These are phyloP conservation scores for Trichoderma gamsii DNA, from an alignment of 495 filamentous ascomycete genomes.

Conservation along the genomic window DNA sequence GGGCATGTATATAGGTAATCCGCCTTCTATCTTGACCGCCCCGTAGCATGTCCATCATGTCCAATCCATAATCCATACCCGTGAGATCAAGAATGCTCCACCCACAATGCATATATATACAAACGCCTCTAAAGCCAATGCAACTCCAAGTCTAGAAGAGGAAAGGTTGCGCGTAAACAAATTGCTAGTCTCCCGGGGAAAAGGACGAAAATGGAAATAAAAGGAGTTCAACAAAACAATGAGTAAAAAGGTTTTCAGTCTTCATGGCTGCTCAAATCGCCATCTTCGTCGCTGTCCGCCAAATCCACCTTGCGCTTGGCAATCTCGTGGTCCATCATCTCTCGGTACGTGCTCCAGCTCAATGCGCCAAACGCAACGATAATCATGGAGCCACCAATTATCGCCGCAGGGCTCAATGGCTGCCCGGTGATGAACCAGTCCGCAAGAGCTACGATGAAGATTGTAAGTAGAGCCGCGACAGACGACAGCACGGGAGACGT, in stretches of 20 bases:
- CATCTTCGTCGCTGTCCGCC: constrained; percentile 35
- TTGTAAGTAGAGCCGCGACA: constrained; percentile 88
- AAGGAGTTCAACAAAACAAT: too few species aligned
- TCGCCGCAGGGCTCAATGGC: constrained; percentile 63
- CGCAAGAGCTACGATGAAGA: constrained; percentile 88
- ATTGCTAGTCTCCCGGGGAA: background rate
- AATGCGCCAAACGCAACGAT: constrained; percentile 78
- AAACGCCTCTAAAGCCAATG: background rate
- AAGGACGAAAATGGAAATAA: background rate
- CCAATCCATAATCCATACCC: too few species aligned
- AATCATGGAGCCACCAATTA: constrained; percentile 80
- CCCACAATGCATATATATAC: background rate
- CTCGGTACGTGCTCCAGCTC: constrained; percentile 84
- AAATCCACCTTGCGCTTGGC: constrained; percentile 32
- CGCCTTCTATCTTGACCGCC: too few species aligned
- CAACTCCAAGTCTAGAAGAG: background rate
- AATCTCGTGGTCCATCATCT: constrained; percentile 77
- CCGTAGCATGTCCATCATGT: too few species aligned
- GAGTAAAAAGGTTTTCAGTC: constrained; percentile 10
- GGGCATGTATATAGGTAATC: too few species aligned
- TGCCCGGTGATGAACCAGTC: constrained; percentile 80
- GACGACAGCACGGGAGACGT: constrained; percentile 88
- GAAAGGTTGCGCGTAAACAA: background rate
- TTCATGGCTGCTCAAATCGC: constrained; percentile 15
- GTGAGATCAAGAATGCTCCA: too few species aligned